Evolutionary conservation across 176 grass and related monocot genomes (phyloP), one percentile per base, ranked within the genome.

Genomic region (barley (Hordeum vulgare)): DNA sequence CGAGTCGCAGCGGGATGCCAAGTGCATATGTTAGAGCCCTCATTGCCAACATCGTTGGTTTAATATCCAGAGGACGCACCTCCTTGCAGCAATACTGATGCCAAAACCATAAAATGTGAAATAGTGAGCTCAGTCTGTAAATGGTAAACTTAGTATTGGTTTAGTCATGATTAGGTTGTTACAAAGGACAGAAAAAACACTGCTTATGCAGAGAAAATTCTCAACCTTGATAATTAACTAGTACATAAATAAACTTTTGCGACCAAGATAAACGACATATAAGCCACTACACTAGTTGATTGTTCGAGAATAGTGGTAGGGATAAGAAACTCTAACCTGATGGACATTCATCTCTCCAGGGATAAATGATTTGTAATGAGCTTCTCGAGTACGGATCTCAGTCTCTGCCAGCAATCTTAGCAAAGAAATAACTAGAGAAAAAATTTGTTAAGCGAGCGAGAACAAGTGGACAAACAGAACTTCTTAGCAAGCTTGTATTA

Each of bases 361-460:
- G 12, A 9, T 6, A 35, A 5, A 11, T 72, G 65, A 0, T 20
- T 14, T 9, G 64, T 71, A 85, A 4, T 36, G 14, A 2, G 12
- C 66, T 51, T 77, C 4, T 31, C 21, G 8, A 26, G 53, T 68
- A 34, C 39, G 53, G 54, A 85, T 72, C 2, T 85, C 54, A 71
- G 35, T 31, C 66, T 85, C 84, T 13, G 84, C n/a, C 53, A 85
- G 76, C 54, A 85, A 71, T 20, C 66, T 70, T 27, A 79, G 65
- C 0, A 85, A 77, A 72, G 26, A 85, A 59, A 85, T 66, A 62
- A 79, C 84, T 85, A 57, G 39, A 42, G 31, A 49, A 14, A 54
- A 57, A 11, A 39, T 72, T 17, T 59, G 56, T 60, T 27, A 78
- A 6, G 21, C 14, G 5, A 51, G 47, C 70, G 26, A 59, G 36